Evolutionary conservation across 2,329 filamentous ascomycete genomes (phyloP).

Genomic region (Ceratocystis albifundus): DNA sequence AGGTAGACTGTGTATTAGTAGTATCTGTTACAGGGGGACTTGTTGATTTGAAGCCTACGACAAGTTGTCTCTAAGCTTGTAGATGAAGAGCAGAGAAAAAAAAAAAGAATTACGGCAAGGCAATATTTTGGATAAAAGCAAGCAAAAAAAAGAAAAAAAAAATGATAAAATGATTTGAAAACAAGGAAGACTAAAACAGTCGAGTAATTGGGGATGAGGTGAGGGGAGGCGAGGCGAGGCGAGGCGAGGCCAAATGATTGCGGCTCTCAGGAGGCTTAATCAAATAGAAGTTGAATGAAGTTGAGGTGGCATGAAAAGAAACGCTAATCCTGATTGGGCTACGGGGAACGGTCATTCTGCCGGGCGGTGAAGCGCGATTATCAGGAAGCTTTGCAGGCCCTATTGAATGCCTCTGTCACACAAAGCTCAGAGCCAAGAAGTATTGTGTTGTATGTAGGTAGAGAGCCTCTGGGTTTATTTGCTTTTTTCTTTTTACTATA

Average conservation of each 20-base stretch:
- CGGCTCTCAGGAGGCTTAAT: slow-evolving; percentile 31
- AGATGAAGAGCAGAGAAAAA: slow-evolving; percentile 14
- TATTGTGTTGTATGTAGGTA: background rate
- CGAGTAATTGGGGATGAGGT: background rate
- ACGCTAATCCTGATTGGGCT: slow-evolving; percentile 30
- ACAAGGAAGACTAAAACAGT: background rate
- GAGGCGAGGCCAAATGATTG: slow-evolving; percentile 6
- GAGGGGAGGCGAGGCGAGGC: no score
- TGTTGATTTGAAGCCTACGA: background rate
- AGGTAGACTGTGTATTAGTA: slow-evolving; percentile 3
- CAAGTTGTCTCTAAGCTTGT: background rate
- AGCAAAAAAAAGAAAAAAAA: slow-evolving; percentile 10
- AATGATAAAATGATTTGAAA: slow-evolving; percentile 4
- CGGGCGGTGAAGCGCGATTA: slow-evolving; percentile 30
- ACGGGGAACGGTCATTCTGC: slow-evolving; percentile 29
- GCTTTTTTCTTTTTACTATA: background rate
- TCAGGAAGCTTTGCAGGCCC: slow-evolving; percentile 8
- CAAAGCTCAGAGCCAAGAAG: background rate
- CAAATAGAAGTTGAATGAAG: slow-evolving; percentile 27
- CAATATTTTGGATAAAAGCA: slow-evolving; percentile 6
- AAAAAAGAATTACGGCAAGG: slow-evolving; percentile 12
- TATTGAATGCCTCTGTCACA: background rate
- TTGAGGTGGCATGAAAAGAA: slow-evolving; percentile 35
- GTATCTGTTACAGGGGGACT: slow-evolving; percentile 12
- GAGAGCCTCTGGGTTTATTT: background rate